Evolutionary conservation across 2,329 filamentous ascomycete genomes (phyloP).

Genomic region (Epichloe baconii): DNA sequence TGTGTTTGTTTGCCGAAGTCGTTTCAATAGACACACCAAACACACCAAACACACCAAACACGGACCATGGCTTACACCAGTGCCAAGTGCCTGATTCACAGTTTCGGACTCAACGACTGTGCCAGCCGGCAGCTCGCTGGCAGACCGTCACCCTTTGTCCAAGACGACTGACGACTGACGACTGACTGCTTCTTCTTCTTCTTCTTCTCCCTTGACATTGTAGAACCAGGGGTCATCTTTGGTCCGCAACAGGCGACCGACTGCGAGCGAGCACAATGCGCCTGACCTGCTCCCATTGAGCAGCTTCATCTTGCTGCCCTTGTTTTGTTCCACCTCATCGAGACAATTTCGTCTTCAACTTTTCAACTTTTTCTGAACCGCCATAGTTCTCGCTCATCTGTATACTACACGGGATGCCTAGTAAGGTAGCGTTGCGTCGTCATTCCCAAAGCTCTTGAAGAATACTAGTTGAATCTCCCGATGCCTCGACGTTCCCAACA

Average conservation of each 20-base stretch:
- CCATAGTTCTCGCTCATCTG: neutral
- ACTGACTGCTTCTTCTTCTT: too few species aligned
- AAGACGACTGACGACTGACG: neutral
- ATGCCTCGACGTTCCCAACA: neutral
- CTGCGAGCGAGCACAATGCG: neutral
- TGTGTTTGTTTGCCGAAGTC: slow-evolving; percentile 3
- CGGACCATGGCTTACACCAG: slow-evolving; percentile 3
- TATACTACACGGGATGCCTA: neutral
- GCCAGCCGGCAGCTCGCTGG: slow-evolving; percentile 3
- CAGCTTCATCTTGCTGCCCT: neutral
- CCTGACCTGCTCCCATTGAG: neutral
- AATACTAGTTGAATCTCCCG: neutral
- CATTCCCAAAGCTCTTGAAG: neutral
- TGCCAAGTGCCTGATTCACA: slow-evolving; percentile 4
- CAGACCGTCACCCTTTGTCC: neutral
- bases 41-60: neutral
- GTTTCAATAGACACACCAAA: neutral
- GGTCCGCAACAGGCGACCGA: neutral
- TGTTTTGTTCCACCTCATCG: neutral
- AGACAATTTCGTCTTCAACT: neutral
- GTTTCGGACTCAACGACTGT: neutral
- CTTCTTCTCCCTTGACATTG: neutral
- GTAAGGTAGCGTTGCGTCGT: neutral
- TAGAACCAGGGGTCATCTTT: neutral
- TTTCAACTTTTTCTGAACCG: neutral